Evolutionary conservation across 148 eudicot genomes (phyloP), one percentile per base, ranked within the genome.

Genomic region (Bassia scoparia): DNA sequence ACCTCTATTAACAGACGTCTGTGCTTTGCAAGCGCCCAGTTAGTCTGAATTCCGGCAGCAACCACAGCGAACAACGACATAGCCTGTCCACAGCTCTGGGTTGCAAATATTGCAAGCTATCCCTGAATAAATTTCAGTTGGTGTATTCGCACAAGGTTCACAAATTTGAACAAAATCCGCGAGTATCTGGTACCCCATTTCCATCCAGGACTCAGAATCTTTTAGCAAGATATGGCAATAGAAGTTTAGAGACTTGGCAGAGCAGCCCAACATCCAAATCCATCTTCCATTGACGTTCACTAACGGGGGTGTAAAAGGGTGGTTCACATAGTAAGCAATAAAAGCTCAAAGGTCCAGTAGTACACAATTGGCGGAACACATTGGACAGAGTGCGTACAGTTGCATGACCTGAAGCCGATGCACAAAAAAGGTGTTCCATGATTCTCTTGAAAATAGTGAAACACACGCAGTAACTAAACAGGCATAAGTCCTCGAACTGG

Each of bases 71-170:
- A 95, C n/a, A n/a, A n/a, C n/a, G 72, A 90, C 79, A 81, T 85
- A 89, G 30, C 99, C 99, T 10, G 96, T n/a, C 99, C 65, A 95
- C 85, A 30, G 99, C n/a, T 95, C 79, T 95, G 99, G 50, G 99
- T 91, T 37, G n/a, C 99, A n/a, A 67, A 95, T 76, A 72, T 95
- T 95, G n/a, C n/a, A n/a, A n/a, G 97, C 99, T 52, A 95, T 70
- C 99, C 99, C 92, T 88, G n/a, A 97, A 81, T 88, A 95, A 48
- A 95, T 95, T 78, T 92, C 99, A 3, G n/a, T n/a, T n/a, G n/a
- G 99, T 95, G 72, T 95, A 79, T 95, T 95, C 21, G 97, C 97
- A 78, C 99, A 95, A n/a, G 99, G n/a, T n/a, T 95, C 71, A 95
- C 99, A 70, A 95, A 79, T 67, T 91, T 95, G 86, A n/a, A 95